A percentile compares a stretch with the other conserved stretches of the same genome.
Evolutionary conservation across 139 green algal species (phyloP).

Genomic region (Coelastrella sp.): DNA sequence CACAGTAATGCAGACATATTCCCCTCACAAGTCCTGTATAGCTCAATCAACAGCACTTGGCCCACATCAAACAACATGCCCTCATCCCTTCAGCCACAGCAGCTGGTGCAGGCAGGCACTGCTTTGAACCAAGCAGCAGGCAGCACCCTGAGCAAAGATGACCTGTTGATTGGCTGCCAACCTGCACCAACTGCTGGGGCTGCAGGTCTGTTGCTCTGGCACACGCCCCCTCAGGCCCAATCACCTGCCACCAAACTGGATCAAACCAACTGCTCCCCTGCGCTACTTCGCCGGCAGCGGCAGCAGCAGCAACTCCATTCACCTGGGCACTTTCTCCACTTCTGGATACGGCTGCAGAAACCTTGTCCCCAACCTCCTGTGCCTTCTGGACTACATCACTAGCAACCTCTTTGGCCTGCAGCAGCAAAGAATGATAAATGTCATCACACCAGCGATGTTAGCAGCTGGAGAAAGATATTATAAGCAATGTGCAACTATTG

Average conservation of each 20-base stretch:
- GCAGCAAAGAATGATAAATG: background rate
- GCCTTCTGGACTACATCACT: background rate
- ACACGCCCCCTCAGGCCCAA: background rate
- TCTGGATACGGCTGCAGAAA: background rate
- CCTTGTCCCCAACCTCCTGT: background rate
- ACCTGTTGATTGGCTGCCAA: background rate
- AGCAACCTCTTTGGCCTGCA: background rate
- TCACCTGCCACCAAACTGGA: conserved; percentile 12
- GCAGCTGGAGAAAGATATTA: background rate
- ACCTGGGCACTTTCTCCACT: background rate
- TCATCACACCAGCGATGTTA: background rate
- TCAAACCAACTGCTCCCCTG: background rate
- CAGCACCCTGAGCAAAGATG: background rate
- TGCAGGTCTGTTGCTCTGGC: background rate
- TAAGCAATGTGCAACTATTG: background rate
- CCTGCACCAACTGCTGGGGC: background rate
- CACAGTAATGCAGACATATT: background rate
- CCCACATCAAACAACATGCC: background rate
- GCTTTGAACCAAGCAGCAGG: background rate
- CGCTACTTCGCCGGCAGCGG: conserved; percentile 1
- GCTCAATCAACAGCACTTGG: background rate
- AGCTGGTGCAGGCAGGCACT: background rate
- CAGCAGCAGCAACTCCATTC: conserved; percentile 15
- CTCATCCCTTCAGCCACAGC: background rate
- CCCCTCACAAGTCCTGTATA: background rate